Evolutionary conservation across 345 rosid species (phyloP).

Genomic region (Carallia pectinifolia): DNA sequence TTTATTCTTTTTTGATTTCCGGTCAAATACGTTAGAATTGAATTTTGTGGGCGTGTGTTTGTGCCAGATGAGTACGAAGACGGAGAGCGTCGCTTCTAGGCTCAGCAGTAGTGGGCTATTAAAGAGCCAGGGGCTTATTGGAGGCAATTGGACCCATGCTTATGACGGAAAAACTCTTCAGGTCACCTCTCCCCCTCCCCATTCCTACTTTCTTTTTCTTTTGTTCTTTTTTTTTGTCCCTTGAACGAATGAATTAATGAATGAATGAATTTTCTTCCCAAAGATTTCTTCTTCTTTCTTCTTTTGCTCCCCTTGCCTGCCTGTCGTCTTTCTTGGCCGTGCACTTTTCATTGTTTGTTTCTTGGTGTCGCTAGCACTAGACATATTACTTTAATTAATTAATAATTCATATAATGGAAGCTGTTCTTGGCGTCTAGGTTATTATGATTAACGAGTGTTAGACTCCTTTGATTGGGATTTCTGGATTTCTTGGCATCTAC

Average conservation of each 20-base stretch:
- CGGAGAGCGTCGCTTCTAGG: constrained; percentile 40
- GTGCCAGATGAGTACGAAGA: constrained; percentile 57
- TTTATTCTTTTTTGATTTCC: neutral
- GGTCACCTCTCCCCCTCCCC: constrained; percentile 32
- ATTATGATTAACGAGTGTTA: too few relatives aligned
- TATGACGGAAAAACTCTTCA: constrained; percentile 63
- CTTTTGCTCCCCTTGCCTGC: too few relatives aligned
- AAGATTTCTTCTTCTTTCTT: neutral
- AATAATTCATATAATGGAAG: too few relatives aligned
- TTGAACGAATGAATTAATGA: too few relatives aligned
- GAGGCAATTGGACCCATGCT: constrained; percentile 84
- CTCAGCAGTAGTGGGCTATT: constrained; percentile 56
- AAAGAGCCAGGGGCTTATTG: constrained; percentile 71
- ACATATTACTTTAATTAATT: too few relatives aligned
- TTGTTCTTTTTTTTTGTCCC: too few relatives aligned
- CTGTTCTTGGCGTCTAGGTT: too few relatives aligned
- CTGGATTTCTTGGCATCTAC: neutral
- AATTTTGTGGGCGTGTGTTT: neutral
- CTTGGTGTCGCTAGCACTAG: too few relatives aligned
- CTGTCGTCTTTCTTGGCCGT: neutral
- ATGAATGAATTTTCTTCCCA: neutral
- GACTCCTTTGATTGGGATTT: neutral
- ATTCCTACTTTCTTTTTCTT: too few relatives aligned
- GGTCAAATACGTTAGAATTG: neutral
- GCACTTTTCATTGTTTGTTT: too few relatives aligned